Conservation (phyloP, 2,329 filamentous ascomycete genomes). For the Bipolaris sorokiniana region DNA sequence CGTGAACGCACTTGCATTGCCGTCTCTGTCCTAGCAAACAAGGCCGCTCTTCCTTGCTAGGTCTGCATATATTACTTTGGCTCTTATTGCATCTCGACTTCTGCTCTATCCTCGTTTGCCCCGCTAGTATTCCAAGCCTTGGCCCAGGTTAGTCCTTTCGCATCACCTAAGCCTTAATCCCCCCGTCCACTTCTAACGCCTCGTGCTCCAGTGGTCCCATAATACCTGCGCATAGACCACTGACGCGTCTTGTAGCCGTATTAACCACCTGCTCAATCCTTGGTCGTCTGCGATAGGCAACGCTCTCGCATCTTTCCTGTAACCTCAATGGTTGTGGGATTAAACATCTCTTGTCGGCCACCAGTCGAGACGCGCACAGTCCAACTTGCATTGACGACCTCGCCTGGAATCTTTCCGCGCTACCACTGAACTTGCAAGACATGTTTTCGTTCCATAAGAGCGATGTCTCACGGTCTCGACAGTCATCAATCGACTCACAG, state of each 20-base stretch:
- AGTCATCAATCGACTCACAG: constrained; percentile 44
- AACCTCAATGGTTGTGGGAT: constrained; percentile 37
- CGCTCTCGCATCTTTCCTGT: constrained; percentile 28
- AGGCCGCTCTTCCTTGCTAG: constrained; percentile 33
- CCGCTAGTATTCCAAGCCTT: constrained; percentile 4
- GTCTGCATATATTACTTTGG: constrained; percentile 43
- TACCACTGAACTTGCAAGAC: constrained; percentile 21
- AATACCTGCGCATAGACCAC: constrained; percentile 12
- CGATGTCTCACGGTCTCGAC: constrained; percentile 40
- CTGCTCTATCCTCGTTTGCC: constrained; percentile 19
- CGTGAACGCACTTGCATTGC: constrained; percentile 33
- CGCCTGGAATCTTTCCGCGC: constrained; percentile 13
- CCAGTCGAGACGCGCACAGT: constrained; percentile 37
- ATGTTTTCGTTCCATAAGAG: constrained; percentile 50
- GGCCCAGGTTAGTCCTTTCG: constrained; percentile 16
- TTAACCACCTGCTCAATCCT: constrained; percentile 28
- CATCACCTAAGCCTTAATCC: constrained; percentile 14
- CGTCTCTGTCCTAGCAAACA: constrained; percentile 31
- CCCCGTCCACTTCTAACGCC: constrained; percentile 18
- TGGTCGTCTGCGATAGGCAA: constrained; percentile 31
- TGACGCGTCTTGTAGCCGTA: constrained; percentile 10
- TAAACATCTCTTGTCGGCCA: constrained; percentile 28
- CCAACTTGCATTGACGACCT: constrained; percentile 29
- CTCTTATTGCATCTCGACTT: constrained; percentile 32
- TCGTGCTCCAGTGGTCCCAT: constrained; percentile 23